Base-by-base conservation (phyloP, 2,329 filamentous ascomycete genomes). In the Hypocrella siamensis region DNA sequence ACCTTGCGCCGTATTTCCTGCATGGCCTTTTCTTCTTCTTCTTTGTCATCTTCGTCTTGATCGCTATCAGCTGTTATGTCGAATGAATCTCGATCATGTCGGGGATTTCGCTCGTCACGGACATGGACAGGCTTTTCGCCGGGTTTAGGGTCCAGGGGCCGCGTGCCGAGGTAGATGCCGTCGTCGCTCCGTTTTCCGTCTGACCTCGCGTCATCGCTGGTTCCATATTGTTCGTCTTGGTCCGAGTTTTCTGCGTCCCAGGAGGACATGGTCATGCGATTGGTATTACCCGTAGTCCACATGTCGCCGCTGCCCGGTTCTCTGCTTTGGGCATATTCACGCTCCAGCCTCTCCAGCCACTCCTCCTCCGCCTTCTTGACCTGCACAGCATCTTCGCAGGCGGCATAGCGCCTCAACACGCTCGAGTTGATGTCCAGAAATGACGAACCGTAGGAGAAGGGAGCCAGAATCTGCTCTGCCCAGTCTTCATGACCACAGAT, bases 401-500 rank as follows among this genome's bases (percentile, higher is more conserved):
- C 79, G 1, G 85, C 83, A 46, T 98, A 98, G 36, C 75, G 72
- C 52, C 79, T 84, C 17, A 98, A 55, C 14, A 96, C 56, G 31
- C 76, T 76, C 3, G 71, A 66, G 51, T 98, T 98, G 56, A 98
- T 98, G 32, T 92, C 75, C 17, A 98, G 55, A 48, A 98, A 98
- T 1, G 83, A 76, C 35, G 75, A 60, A 1, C 90, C 90, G 48
- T 98, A 98, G 3, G 77, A 77, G 47, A 98, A 98, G 2, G 82
- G 79, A 40, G 72, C 71, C 18, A 98, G 58, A 1, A 93, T 74
- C 39, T 83, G 71, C 48, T 79, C 74, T 0, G 90, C 88, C 90
- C 90, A 98, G 31, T 94, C 88, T 6, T 70, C 53, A 46, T 90
- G 83, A 4, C 90, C 84, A 45, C 88, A 96, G 40, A 98, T 98